Evolutionary conservation across 495 filamentous ascomycete genomes (phyloP), one percentile per base, ranked within the genome.

Genomic region (Durotheca rogersii): DNA sequence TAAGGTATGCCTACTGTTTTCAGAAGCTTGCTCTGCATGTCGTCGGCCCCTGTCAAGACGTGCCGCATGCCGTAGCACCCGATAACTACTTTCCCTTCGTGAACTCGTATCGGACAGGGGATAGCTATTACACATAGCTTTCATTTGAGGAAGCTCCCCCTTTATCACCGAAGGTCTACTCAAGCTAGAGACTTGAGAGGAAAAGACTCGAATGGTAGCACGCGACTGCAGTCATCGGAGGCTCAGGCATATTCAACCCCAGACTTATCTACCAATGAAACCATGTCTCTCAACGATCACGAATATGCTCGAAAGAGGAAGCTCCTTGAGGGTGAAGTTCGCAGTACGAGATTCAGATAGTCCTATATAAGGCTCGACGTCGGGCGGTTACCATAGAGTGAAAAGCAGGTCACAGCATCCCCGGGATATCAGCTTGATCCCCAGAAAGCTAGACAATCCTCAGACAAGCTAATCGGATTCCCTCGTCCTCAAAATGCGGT

Each of bases 261-360:
- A 44, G 43, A 34, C 45, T 6, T 25, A 10, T 11, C 23, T 53
- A 32, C 40, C 40, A 49, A 58, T 58, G 53, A 59, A 50, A 47
- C 41, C 31, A 51, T 47, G 56, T 42, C 31, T 39, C 12, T 42
- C 33, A 36, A 44, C 27, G 27, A 42, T 53, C 50, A 47, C 48
- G 52, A 43, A 41, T 37, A 12, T 44, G 36, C 33, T 66, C 62
- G 32, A 66, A 63, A 60, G 19, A 53, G 62, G 62, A 66, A 66
- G 62, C 45, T 66, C 38, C 12, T 14, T 45, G 40, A 32, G 2
- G 33, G 39, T 27, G 21, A 10, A 19, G 25, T 7, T 29, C 47
- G 12, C 38, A 45, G 14, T 15, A 11, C 19, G 16, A 42, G 16
- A 17, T 7, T 9, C 10, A 27, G 25, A 14, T 29, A 56, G 39